Evolutionary conservation across 2,329 filamentous ascomycete species (phyloP).

Genomic region (Diaporthe vaccinii): DNA sequence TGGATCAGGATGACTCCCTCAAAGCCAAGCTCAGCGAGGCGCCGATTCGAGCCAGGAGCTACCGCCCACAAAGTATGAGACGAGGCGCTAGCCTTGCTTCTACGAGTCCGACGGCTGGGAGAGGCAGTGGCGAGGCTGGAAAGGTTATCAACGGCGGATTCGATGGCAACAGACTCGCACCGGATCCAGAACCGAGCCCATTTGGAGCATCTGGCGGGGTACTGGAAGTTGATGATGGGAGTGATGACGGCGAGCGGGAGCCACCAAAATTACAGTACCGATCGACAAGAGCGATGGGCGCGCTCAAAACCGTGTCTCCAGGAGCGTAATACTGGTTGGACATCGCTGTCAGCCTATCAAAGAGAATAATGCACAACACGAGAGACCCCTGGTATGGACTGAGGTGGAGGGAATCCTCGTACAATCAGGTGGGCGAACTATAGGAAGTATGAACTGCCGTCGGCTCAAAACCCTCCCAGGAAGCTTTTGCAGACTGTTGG

Average conservation of each 20-base stretch:
- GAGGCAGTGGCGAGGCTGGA: not conserved
- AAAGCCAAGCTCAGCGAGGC: conserved; percentile 53
- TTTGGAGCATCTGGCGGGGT: conserved; percentile 30
- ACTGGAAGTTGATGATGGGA: conserved; percentile 58
- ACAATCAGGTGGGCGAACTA: not conserved
- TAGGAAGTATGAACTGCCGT: not conserved
- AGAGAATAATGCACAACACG: not conserved
- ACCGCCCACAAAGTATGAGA: conserved; percentile 67
- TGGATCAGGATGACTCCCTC: conserved; percentile 64
- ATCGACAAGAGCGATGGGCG: conserved; percentile 54
- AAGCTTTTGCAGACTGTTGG: not conserved
- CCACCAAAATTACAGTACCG: conserved; percentile 57
- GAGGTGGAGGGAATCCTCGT: not conserved
- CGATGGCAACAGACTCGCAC: conserved; percentile 15
- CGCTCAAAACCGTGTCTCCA: conserved; percentile 31
- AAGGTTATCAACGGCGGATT: not conserved
- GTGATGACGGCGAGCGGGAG: conserved; percentile 51
- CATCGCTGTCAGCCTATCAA: not conserved
- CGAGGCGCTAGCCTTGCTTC: conserved; percentile 52
- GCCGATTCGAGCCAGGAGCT: conserved; percentile 60
- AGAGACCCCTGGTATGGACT: not conserved
- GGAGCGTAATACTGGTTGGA: not conserved
- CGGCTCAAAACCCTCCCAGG: not conserved
- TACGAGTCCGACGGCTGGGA: conserved; percentile 43
- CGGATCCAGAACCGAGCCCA: conserved; percentile 32